Percentiles rank a stretch among this genome's conserved stretches.
Conservation (phyloP, 257 asterid species). For the Mentha longifolia region DNA sequence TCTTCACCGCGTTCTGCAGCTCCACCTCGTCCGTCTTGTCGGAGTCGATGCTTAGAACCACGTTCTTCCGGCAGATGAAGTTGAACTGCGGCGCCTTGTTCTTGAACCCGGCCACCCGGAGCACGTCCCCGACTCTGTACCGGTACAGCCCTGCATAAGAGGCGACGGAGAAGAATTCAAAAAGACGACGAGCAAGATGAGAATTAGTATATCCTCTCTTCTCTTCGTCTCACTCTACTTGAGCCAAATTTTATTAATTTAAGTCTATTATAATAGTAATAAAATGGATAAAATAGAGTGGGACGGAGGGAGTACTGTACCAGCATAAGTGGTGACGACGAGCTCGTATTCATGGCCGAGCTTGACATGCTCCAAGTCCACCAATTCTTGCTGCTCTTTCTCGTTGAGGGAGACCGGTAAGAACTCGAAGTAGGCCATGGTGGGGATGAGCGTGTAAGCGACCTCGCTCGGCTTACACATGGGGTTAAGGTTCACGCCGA, state of each 20-base stretch:
- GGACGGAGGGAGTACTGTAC: no score
- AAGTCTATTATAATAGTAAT: no score
- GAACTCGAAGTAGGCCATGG: slow-evolving; percentile 86
- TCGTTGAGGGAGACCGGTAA: slow-evolving; percentile 65
- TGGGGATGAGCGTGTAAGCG: slow-evolving; percentile 83
- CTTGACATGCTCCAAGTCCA: slow-evolving; percentile 75
- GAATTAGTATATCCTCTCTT: no score
- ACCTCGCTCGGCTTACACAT: slow-evolving; percentile 81
- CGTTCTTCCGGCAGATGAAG: slow-evolving; percentile 87
- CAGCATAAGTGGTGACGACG: slow-evolving; percentile 92
- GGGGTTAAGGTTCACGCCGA: slow-evolving; percentile 86
- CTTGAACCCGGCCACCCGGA: slow-evolving; percentile 90
- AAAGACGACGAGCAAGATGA: background rate
- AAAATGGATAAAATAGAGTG: no score
- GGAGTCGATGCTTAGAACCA: slow-evolving; percentile 79
- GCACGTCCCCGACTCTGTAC: slow-evolving; percentile 88
- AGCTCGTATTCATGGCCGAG: slow-evolving; percentile 86
- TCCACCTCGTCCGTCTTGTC: slow-evolving; percentile 96
- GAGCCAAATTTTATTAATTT: no score
- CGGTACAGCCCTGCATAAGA: slow-evolving; percentile 66
- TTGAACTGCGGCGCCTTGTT: slow-evolving; percentile 92
- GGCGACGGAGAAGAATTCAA: no score
- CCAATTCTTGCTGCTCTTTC: slow-evolving; percentile 66
- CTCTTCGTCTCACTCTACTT: no score
- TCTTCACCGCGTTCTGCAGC: slow-evolving; percentile 79